Percentiles rank a stretch among this genome's conserved stretches.
phyloP scores from a whole-genome alignment of 208 protist genomes.

The Crithidia sp. region DNA sequence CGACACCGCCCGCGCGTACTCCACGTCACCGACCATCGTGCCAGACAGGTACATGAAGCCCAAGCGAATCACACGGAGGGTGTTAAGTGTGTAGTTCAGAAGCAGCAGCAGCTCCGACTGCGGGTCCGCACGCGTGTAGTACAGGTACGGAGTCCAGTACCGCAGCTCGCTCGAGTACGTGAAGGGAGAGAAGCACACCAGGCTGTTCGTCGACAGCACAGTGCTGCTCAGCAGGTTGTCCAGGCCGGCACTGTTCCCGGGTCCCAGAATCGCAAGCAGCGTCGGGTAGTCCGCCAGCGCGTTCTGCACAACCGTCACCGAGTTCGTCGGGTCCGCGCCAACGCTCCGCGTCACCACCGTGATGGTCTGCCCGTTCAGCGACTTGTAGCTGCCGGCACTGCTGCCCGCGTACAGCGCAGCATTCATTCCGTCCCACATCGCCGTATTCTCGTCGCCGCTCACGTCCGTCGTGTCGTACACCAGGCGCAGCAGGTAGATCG shows the following conservation, averaged over 20 bases:
- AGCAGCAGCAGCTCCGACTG: constrained; percentile 39
- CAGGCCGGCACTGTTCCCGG: constrained; percentile 8
- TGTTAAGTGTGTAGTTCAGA: constrained; percentile 31
- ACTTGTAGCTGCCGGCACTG: constrained; percentile 8
- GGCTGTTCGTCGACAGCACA: not conserved
- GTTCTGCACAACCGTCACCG: constrained; percentile 1
- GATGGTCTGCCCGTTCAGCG: constrained; percentile 16
- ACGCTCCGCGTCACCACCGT: constrained; percentile 12
- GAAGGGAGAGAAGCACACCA: constrained; percentile 38
- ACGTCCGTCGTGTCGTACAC: constrained; percentile 14
- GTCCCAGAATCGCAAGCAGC: constrained; percentile 23
- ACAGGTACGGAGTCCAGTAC: constrained; percentile 29
- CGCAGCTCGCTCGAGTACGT: constrained; percentile 17
- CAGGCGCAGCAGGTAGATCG: constrained; percentile 32
- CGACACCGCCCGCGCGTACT: constrained; percentile 23
- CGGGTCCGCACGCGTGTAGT: constrained; percentile 55
- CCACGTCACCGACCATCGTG: constrained; percentile 36
- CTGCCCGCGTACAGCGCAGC: constrained; percentile 20
- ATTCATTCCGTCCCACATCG: constrained; percentile 30
- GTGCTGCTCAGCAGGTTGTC: not conserved
- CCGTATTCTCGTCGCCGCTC: constrained; percentile 6
- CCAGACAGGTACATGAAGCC: constrained; percentile 63
- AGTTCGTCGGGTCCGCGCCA: constrained; percentile 1
- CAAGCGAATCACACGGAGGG: constrained; percentile 33
- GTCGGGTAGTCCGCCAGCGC: constrained; percentile 5